phyloP scores from a whole-genome alignment of 2,329 filamentous ascomycete species.

The Claviceps sp. region DNA sequence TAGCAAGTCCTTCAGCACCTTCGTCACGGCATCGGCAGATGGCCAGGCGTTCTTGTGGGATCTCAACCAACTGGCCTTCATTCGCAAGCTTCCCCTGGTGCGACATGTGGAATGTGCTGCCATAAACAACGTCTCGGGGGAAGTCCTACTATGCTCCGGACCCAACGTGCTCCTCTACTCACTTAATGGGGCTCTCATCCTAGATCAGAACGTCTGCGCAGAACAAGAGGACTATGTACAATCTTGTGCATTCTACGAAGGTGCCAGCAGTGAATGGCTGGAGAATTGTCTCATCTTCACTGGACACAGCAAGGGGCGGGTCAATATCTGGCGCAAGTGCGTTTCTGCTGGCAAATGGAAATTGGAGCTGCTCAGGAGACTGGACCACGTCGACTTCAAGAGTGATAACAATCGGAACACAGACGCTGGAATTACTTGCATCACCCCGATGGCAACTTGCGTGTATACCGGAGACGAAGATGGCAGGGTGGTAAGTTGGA shows the following conservation, averaged over 20 bases:
- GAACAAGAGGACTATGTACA: slow-evolving; percentile 62
- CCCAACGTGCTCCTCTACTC: slow-evolving; percentile 67
- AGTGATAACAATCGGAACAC: slow-evolving; percentile 45
- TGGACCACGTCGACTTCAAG: slow-evolving; percentile 64
- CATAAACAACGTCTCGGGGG: slow-evolving; percentile 83
- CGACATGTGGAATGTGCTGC: slow-evolving; percentile 57
- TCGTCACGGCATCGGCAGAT: slow-evolving; percentile 71
- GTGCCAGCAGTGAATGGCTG: slow-evolving; percentile 79
- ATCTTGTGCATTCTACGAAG: slow-evolving; percentile 86
- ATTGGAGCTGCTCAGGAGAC: slow-evolving; percentile 63
- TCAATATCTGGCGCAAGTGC: slow-evolving; percentile 60
- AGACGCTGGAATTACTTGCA: slow-evolving; percentile 67
- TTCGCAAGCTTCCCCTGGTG: slow-evolving; percentile 54
- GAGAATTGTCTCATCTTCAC: slow-evolving; percentile 80
- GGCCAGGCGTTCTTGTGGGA: slow-evolving; percentile 88
- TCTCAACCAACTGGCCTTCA: slow-evolving; percentile 77
- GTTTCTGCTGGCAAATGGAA: slow-evolving; percentile 51
- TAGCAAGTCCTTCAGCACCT: slow-evolving; percentile 75
- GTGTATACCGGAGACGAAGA: slow-evolving; percentile 93
- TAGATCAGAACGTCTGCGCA: slow-evolving; percentile 68
- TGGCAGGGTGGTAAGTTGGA: slow-evolving; percentile 58
- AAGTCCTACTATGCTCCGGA: slow-evolving; percentile 74
- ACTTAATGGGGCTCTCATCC: slow-evolving; percentile 70
- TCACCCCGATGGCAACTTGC: slow-evolving; percentile 67
- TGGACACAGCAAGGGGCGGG: slow-evolving; percentile 69